These are phyloP conservation scores for Murraya koenigii DNA, from an alignment of 345 rosid genomes.

Conservation along the genomic window DNA sequence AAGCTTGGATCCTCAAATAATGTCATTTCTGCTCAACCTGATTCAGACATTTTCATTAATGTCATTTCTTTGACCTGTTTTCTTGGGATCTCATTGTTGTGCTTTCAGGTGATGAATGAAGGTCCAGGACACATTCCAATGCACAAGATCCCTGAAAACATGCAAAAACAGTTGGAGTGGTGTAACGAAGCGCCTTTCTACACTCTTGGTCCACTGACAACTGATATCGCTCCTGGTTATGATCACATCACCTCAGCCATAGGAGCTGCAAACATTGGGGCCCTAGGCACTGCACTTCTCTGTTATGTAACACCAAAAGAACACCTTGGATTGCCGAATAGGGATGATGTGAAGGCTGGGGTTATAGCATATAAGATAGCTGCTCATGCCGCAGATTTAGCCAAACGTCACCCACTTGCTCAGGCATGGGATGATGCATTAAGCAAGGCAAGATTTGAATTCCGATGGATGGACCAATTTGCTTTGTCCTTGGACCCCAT, in stretches of 20 bases:
- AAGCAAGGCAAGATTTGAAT: constrained; percentile 96
- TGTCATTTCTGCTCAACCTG: neutral
- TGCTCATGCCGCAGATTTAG: constrained; percentile 98
- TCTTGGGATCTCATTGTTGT: neutral
- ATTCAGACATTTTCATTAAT: neutral
- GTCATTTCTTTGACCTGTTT: neutral
- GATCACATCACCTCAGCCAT: constrained; percentile 99
- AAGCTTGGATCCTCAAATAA: neutral
- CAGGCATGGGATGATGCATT: constrained; percentile 98
- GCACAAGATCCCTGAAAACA: constrained; percentile 99
- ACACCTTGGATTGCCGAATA: constrained; percentile 96
- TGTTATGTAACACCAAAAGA: constrained; percentile 99
- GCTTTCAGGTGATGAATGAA: constrained; percentile 92
- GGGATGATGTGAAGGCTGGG: constrained; percentile 97
- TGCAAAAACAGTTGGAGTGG: constrained; percentile 99
- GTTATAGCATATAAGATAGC: constrained; percentile 97
- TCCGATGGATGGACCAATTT: constrained; percentile 99
- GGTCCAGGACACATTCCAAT: constrained; percentile 95
- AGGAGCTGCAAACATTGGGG: constrained; percentile 98
- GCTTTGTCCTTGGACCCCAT: constrained; percentile 95
- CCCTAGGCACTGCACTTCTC: constrained; percentile 97
- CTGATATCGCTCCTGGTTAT: constrained; percentile 96
- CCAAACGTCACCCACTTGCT: constrained; percentile 91
- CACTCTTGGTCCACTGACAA: constrained; percentile 94
- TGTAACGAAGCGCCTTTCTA: constrained; percentile 99